These are phyloP conservation scores for Physcia stellaris DNA, from an alignment of 495 filamentous ascomycete genomes.

Conservation along the genomic window DNA sequence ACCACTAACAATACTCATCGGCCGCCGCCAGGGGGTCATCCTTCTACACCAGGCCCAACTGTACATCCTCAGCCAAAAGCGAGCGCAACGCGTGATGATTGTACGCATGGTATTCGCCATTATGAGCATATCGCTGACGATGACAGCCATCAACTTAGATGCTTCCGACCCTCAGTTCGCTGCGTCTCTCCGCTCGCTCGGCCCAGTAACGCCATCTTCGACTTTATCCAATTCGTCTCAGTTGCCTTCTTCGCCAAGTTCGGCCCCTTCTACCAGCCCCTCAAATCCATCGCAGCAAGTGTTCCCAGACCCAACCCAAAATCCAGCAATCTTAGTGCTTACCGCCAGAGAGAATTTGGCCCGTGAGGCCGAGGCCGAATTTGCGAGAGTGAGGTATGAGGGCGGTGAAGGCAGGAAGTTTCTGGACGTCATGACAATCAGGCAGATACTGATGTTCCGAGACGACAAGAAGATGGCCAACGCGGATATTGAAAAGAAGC, in stretches of 20 bases:
- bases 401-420: constrained; percentile 30
- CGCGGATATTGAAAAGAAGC: constrained; percentile 42
- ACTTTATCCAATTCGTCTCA: constrained; percentile 43
- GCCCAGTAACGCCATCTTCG: constrained; percentile 48
- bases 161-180: constrained; percentile 51
- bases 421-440: constrained; percentile 46
- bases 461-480: constrained; percentile 35
- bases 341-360: constrained; percentile 28
- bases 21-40: constrained; percentile 15
- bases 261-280: constrained; percentile 10
- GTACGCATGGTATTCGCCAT: constrained; percentile 8
- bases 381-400: constrained; percentile 27
- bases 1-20: constrained; percentile 17
- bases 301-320: constrained; percentile 25
- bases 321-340: constrained; percentile 40
- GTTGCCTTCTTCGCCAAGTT: constrained; percentile 18
- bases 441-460: constrained; percentile 46
- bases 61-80: constrained; percentile 20
- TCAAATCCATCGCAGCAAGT: constrained; percentile 26
- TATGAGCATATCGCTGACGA: neutral
- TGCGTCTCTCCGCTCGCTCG: constrained; percentile 45
- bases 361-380: constrained; percentile 38
- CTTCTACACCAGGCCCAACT: constrained; percentile 18
- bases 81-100: constrained; percentile 18
- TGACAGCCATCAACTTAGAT: constrained; percentile 55